These are phyloP conservation scores for Myxozyma lipomycoides DNA, from an alignment of 805 yeast genomes.

Conservation along the genomic window DNA sequence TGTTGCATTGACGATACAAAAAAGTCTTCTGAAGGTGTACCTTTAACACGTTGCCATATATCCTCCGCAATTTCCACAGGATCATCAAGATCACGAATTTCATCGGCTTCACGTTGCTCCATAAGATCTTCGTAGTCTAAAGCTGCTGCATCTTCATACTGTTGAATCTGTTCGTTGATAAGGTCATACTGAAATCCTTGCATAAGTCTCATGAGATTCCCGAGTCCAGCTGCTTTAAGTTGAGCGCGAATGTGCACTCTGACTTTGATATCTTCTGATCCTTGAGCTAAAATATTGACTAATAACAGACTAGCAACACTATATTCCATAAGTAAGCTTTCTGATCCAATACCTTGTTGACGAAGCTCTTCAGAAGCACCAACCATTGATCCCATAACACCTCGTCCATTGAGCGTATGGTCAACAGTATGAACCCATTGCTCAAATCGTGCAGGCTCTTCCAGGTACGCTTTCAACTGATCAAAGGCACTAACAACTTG, in stretches of 20 bases:
- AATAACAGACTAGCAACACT: slow-evolving; percentile 66
- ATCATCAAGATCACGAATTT: slow-evolving; percentile 57
- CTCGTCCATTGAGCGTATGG: slow-evolving; percentile 74
- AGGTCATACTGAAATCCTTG: slow-evolving; percentile 53
- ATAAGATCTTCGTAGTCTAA: slow-evolving; percentile 50
- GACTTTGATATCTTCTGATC: slow-evolving; percentile 35
- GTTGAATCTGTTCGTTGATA: slow-evolving; percentile 61
- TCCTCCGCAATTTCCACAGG: slow-evolving; percentile 66
- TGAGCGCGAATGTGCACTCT: slow-evolving; percentile 59
- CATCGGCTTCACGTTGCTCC: slow-evolving; percentile 40
- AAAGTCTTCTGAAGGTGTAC: slow-evolving; percentile 56
- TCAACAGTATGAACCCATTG: slow-evolving; percentile 68
- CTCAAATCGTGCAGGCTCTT: slow-evolving; percentile 51
- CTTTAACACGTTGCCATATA: slow-evolving; percentile 54
- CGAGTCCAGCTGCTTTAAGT: slow-evolving; percentile 55
- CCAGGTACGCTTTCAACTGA: slow-evolving; percentile 41
- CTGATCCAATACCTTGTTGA: slow-evolving; percentile 48
- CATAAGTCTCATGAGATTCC: slow-evolving; percentile 50
- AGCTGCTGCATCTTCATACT: slow-evolving; percentile 54
- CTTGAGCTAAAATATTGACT: slow-evolving; percentile 53
- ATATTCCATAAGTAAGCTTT: slow-evolving; percentile 65
- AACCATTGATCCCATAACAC: slow-evolving; percentile 83
- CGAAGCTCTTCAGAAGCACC: slow-evolving; percentile 86
- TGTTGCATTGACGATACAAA: slow-evolving; percentile 65
- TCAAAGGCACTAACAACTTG: slow-evolving; percentile 55